Conservation (phyloP, 2,329 filamentous ascomycete species). For the Endoconidiophora polonica region DNA sequence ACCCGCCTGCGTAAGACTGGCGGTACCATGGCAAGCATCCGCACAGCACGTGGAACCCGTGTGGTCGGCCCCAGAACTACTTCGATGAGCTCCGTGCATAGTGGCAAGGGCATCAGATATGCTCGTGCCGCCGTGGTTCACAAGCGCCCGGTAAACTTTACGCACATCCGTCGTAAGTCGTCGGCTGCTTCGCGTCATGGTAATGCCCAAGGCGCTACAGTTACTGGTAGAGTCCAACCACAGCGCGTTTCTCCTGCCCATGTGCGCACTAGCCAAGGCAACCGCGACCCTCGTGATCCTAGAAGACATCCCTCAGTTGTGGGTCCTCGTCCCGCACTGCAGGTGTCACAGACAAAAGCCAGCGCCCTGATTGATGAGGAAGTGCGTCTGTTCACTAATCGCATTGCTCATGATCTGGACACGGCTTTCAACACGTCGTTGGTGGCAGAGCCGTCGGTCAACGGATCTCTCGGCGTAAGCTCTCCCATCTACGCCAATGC, state of each 20-base stretch:
- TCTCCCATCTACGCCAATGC: constrained; percentile 9
- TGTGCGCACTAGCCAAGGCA: not conserved
- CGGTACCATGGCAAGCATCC: constrained; percentile 9
- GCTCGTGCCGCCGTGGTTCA: constrained; percentile 22
- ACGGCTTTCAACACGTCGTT: constrained; percentile 68
- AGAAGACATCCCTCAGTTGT: constrained; percentile 4
- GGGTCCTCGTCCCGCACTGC: not conserved
- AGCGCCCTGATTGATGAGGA: constrained; percentile 44
- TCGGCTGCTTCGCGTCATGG: not conserved
- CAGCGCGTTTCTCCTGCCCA: not conserved
- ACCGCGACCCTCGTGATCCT: constrained; percentile 3
- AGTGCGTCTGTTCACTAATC: constrained; percentile 60
- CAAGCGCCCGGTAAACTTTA: constrained; percentile 39
- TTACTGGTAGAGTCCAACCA: not conserved
- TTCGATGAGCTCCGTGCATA: constrained; percentile 35
- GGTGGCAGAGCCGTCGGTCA: constrained; percentile 20
- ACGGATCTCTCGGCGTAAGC: constrained; percentile 4
- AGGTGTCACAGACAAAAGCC: constrained; percentile 5
- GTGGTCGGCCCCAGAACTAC: constrained; percentile 5
- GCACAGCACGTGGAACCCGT: not conserved
- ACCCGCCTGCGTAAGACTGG: constrained; percentile 5
- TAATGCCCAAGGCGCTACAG: not conserved
- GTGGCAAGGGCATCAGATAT: constrained; percentile 18
- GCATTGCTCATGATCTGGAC: constrained; percentile 79
- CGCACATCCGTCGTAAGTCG: constrained; percentile 23